Conservation (phyloP, 2,329 filamentous ascomycete genomes). For the Penicillium vulpinum region DNA sequence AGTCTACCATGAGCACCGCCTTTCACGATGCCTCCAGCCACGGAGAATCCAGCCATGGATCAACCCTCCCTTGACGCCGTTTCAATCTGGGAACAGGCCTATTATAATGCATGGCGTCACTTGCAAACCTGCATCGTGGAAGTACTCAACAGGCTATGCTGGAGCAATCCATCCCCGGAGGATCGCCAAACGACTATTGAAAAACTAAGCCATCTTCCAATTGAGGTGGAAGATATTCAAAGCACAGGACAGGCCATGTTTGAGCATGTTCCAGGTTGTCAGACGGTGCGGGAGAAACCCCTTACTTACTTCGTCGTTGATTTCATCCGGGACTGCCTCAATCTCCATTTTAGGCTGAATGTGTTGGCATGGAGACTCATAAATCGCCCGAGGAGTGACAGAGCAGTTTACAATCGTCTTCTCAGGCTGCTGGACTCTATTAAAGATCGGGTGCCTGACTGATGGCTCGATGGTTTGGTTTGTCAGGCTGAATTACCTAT, state of each 20-base stretch:
- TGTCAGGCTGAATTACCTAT: neutral
- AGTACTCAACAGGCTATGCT: rapidly evolving
- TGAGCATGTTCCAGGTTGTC: neutral
- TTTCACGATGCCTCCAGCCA: neutral
- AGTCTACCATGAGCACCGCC: no score
- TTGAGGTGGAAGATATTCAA: neutral
- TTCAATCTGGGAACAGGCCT: neutral
- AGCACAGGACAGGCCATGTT: neutral
- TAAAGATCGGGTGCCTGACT: neutral
- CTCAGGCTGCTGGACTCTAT: neutral
- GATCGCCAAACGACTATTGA: neutral
- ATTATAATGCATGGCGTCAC: neutral
- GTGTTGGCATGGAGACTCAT: neutral
- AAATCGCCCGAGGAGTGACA: neutral
- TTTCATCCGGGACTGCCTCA: neutral
- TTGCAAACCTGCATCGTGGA: neutral
- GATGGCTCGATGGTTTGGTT: neutral
- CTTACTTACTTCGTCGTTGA: neutral
- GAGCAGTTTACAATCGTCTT: neutral
- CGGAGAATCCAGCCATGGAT: neutral
- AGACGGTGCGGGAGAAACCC: neutral
- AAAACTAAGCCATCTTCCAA: neutral
- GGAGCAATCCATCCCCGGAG: no score
- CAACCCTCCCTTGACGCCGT: neutral
- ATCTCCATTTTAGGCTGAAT: neutral